Conservation (phyloP, 2,329 filamentous ascomycete species). For the Phyllachora maydis region DNA sequence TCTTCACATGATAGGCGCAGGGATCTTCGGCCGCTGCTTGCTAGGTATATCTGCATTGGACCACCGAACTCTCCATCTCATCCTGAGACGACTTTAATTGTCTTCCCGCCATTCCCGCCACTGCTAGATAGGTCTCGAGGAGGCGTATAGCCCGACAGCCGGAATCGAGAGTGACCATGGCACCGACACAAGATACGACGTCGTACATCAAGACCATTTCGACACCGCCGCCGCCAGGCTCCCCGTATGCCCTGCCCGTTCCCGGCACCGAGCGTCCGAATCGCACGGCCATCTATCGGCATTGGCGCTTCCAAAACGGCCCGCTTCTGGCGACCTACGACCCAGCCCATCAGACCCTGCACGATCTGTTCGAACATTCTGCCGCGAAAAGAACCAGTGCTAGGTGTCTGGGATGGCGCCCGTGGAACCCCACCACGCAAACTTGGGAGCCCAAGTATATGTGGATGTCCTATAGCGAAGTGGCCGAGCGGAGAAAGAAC, state of each 20-base stretch:
- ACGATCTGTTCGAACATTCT: slow-evolving; percentile 61
- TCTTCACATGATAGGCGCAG: too few relatives aligned
- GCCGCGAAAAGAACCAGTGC: slow-evolving; percentile 41
- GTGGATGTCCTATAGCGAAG: slow-evolving; percentile 67
- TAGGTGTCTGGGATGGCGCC: slow-evolving; percentile 60
- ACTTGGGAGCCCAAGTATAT: slow-evolving; percentile 53
- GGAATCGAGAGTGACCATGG: too few relatives aligned
- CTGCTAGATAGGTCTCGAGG: too few relatives aligned
- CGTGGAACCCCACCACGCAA: slow-evolving; percentile 57
- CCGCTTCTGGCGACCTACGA: slow-evolving; percentile 52
- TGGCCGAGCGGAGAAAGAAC: slow-evolving; percentile 62
- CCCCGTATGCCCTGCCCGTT: slow-evolving; percentile 59
- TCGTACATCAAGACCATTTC: slow-evolving; percentile 31
- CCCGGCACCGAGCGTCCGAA: slow-evolving; percentile 55
- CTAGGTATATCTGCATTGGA: too few relatives aligned
- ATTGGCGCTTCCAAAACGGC: slow-evolving; percentile 57
- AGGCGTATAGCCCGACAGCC: too few relatives aligned
- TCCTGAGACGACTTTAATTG: too few relatives aligned
- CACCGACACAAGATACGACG: slow-evolving; percentile 11
- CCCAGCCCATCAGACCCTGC: slow-evolving; percentile 47
- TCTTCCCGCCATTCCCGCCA: too few relatives aligned
- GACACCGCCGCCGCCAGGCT: slow-evolving; percentile 46
- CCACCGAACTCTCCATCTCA: too few relatives aligned
- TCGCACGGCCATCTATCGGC: slow-evolving; percentile 59
- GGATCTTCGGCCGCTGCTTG: too few relatives aligned